Evolutionary conservation across 305 asterid species (phyloP).

Genomic region (Galium porrigens): DNA sequence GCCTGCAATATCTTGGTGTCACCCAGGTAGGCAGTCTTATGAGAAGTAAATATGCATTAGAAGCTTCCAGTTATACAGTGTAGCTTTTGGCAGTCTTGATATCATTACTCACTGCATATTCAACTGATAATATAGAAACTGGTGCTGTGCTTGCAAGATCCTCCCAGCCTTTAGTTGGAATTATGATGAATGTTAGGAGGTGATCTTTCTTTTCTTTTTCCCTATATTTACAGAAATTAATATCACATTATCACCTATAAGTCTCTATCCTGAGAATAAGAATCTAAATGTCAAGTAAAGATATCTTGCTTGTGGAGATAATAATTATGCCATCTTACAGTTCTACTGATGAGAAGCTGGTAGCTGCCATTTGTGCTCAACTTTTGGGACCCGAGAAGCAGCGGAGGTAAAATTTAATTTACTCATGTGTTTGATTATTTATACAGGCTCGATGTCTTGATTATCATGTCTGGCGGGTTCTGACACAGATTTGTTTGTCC

Average conservation of each 20-base stretch:
- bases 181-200: conserved; percentile 99
- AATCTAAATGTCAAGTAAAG: neutral
- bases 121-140: conserved; percentile 42
- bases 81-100: conserved; percentile 16
- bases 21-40: conserved; percentile 40
- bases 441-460: neutral
- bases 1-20: conserved; percentile 90
- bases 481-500: conserved; percentile 11
- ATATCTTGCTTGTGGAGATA: neutral
- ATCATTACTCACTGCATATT: conserved; percentile 20
- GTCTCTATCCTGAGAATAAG: neutral
- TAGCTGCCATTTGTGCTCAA: conserved; percentile 74
- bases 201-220: conserved; percentile 18
- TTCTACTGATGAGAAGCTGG: conserved; percentile 80
- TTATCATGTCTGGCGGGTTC: neutral
- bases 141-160: conserved; percentile 97
- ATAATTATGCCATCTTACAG: conserved; percentile 31
- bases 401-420: conserved; percentile 35
- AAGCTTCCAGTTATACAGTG: conserved; percentile 27
- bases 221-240: neutral
- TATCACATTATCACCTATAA: conserved; percentile 11
- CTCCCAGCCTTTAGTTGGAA: conserved; percentile 88
- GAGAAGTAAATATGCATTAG: neutral
- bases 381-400: conserved; percentile 55
- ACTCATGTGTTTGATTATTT: neutral